Conservation (phyloP, 768 basidiomycete species). For the Pholiota conissans region DNA sequence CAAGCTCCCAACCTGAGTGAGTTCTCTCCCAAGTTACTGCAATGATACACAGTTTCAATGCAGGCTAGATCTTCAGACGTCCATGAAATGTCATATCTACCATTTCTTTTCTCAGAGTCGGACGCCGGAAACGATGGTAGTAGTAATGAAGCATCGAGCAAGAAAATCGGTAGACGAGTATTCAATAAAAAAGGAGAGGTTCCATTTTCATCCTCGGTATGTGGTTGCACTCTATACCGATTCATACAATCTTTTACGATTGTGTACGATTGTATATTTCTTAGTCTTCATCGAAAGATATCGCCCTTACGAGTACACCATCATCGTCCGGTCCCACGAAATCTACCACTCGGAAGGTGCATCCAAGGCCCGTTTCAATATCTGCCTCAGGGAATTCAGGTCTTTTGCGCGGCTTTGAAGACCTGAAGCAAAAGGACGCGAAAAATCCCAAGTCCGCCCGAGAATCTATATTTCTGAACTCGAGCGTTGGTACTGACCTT, state of each 20-base stretch:
- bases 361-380: slow-evolving; percentile 27
- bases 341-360: slow-evolving; percentile 21
- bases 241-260: too few relatives aligned
- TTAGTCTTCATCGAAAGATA: slow-evolving; percentile 2
- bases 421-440: slow-evolving; percentile 24
- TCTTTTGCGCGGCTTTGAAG: slow-evolving; percentile 24
- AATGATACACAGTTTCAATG: background rate
- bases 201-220: slow-evolving; percentile 9
- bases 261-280: background rate
- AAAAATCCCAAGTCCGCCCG: slow-evolving; percentile 37
- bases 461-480: slow-evolving; percentile 45
- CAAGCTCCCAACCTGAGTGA: slow-evolving; percentile 12
- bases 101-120: slow-evolving; percentile 52
- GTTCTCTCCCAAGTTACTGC: background rate
- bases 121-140: slow-evolving; percentile 10
- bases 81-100: slow-evolving; percentile 65
- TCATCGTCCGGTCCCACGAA: background rate
- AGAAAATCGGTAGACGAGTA: slow-evolving; percentile 44
- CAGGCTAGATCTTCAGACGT: slow-evolving; percentile 31
- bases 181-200: slow-evolving; percentile 54
- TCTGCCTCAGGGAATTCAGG: slow-evolving; percentile 26
- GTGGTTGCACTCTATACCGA: background rate
- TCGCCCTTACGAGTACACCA: slow-evolving; percentile 1
- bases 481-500: slow-evolving; percentile 51
- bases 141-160: background rate